Conservation (phyloP, 257 asterid genomes). For the Mitragyna speciosa region DNA sequence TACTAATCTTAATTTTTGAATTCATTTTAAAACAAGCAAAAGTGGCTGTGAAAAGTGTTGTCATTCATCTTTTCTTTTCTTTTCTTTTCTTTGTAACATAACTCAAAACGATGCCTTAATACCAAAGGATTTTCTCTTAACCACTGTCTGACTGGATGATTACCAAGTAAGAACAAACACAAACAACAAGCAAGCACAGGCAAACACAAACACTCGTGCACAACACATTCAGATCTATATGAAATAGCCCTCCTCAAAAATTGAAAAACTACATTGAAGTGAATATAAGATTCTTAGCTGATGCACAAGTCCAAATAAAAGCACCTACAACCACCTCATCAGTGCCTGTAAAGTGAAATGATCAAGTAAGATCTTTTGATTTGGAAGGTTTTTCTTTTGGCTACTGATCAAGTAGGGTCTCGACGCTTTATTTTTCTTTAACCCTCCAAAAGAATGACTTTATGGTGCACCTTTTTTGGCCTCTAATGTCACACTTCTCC, state of each 20-base stretch:
- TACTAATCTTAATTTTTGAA: too few species aligned
- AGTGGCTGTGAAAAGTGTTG: not conserved
- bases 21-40: not conserved
- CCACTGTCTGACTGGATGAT: not conserved
- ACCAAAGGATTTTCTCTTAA: not conserved
- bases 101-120: not conserved
- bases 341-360: slow-evolving; percentile 28
- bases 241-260: not conserved
- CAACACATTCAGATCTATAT: not conserved
- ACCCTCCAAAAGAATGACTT: slow-evolving; percentile 34
- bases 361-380: slow-evolving; percentile 16
- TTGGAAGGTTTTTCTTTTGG: slow-evolving; percentile 6
- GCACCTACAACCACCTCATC: slow-evolving; percentile 15
- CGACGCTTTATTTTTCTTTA: not conserved
- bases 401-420: slow-evolving; percentile 21
- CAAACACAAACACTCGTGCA: not conserved
- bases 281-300: not conserved
- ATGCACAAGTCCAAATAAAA: not conserved
- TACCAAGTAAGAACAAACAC: not conserved
- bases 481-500: slow-evolving; percentile 14
- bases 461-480: slow-evolving; percentile 25
- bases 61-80: not conserved
- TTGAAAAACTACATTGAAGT: not conserved
- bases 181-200: not conserved
- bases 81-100: not conserved